Conservation (phyloP, 768 basidiomycete genomes). For the Trametes sanguinea region DNA sequence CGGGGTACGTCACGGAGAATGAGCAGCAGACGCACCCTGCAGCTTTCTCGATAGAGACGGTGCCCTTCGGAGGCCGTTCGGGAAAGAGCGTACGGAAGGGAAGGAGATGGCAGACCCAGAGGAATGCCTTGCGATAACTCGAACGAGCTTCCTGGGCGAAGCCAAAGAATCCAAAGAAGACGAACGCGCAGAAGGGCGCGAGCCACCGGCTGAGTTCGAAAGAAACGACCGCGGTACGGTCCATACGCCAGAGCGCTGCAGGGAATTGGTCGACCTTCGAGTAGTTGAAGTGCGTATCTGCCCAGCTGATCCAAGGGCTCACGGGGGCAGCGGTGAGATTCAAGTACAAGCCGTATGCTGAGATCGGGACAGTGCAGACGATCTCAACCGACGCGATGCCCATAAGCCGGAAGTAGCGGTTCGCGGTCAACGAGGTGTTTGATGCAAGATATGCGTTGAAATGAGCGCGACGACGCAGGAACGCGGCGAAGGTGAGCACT, state of each 20-base stretch:
- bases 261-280: conserved; percentile 44
- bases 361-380: conserved; percentile 39
- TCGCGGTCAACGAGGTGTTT: conserved; percentile 21
- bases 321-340: conserved; percentile 36
- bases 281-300: conserved; percentile 50
- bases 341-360: conserved; percentile 38
- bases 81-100: neutral
- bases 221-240: conserved; percentile 6
- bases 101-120: neutral
- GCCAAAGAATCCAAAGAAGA: conserved; percentile 53
- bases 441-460: conserved; percentile 47
- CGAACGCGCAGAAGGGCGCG: conserved; percentile 33
- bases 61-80: neutral
- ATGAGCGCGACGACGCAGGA: conserved; percentile 49
- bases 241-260: conserved; percentile 39
- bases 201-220: conserved; percentile 48
- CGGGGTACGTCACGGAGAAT: neutral
- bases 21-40: neutral
- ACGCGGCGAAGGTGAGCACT: conserved; percentile 43
- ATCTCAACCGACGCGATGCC: conserved; percentile 51
- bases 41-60: neutral
- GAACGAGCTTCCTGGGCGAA: conserved; percentile 48
- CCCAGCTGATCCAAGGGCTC: conserved; percentile 50
- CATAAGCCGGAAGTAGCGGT: conserved; percentile 61
- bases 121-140: conserved; percentile 33